Evolutionary conservation across 2,329 filamentous ascomycete genomes (phyloP), one percentile per base, ranked within the genome.

Genomic region (Cercospora citrullina): DNA sequence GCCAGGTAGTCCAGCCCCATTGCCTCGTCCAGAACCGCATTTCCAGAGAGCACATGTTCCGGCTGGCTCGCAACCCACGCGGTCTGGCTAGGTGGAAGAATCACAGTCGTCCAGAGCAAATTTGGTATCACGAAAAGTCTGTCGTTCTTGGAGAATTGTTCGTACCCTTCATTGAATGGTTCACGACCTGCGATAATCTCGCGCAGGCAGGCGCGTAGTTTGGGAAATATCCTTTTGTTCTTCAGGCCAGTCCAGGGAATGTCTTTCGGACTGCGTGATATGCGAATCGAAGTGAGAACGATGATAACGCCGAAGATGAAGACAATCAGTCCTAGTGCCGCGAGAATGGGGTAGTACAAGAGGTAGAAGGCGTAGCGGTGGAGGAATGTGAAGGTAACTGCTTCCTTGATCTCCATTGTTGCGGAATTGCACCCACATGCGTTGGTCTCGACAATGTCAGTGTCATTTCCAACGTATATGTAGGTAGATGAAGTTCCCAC

Each of bases 21-120:
- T 12, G 57, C 39, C 5, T 65, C 69, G n/a, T 64, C 55, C 30
- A 69, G 30, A 4, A 60, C 57, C 8, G 28, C 59, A 42, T 62
- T 67, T 8, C 63, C 69, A 14, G 59, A 66, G n/a, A 69, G 45
- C 12, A 66, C 45, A 59, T 48, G 28, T 16, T 71, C 69, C 1
- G 65, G 65, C 39, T 69, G 69, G 4, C 42, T 59, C 8, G 64
- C 61, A 21, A 65, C 59, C 69, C 69, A 71, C 23, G 42, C 21
- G 5, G 63, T 42, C 30, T 63, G 18, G 5, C 36, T 67, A 9
- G 68, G 69, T 12, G 72, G 71, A 7, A 72, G 65, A 4, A 73
- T 36, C 42, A 72, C 64, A 5, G 65, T 58, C 10, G 65, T 64
- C 64, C 65, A 65, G 30, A 65, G 42, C 18, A 71, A 31, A 58